Evolutionary conservation across 306 rosid genomes (phyloP).

Genomic region (Luffa acutangula): DNA sequence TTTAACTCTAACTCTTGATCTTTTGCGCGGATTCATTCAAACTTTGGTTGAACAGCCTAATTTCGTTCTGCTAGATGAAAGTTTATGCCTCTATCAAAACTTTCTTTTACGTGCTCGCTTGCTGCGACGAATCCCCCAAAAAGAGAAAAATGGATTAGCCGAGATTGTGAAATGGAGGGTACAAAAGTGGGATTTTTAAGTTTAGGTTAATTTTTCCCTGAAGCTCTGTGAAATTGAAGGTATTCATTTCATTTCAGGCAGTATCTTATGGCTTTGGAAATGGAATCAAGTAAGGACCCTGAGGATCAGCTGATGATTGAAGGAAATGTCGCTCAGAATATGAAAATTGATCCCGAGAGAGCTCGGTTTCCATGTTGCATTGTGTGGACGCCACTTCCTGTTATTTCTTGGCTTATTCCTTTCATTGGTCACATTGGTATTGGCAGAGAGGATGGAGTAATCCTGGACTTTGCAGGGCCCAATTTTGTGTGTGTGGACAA

Average conservation of each 20-base stretch:
- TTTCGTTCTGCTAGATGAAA: background rate
- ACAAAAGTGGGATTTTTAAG: background rate
- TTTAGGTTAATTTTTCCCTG: background rate
- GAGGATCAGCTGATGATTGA: constrained; percentile 41
- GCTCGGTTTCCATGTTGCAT: constrained; percentile 84
- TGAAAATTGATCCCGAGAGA: constrained; percentile 61
- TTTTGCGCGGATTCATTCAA: background rate
- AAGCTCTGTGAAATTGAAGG: background rate
- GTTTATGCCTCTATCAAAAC: background rate
- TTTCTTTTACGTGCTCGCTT: background rate
- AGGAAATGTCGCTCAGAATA: constrained; percentile 25
- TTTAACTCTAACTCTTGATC: background rate
- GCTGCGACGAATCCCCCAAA: background rate
- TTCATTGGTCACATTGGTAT: constrained; percentile 92
- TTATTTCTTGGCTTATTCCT: constrained; percentile 86
- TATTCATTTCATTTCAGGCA: constrained; percentile 3
- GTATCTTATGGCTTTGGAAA: constrained; percentile 22
- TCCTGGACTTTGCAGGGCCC: constrained; percentile 97
- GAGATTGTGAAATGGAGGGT: background rate
- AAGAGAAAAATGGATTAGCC: background rate
- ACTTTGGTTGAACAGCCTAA: background rate
- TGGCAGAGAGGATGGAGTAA: constrained; percentile 92
- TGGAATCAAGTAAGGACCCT: constrained; percentile 48
- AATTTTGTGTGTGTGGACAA: constrained; percentile 77
- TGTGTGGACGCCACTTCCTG: constrained; percentile 98